phyloP scores from a whole-genome alignment of 306 rosid species.

The Acacia acuminata region DNA sequence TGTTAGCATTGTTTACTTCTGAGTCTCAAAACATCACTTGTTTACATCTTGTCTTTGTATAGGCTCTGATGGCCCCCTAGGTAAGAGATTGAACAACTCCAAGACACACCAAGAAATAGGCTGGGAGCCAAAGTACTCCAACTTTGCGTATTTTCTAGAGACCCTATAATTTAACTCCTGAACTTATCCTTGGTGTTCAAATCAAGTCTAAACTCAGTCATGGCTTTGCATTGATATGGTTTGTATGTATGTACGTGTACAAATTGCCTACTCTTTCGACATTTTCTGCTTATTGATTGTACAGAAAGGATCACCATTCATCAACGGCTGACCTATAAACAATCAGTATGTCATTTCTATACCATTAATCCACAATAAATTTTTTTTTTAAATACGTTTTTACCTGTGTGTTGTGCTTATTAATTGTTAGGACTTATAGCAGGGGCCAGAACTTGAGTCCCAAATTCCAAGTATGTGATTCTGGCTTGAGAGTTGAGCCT shows the following conservation, averaged over 20 bases:
- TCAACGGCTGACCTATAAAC: constrained; percentile 8
- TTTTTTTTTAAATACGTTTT: too few species aligned
- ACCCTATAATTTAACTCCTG: constrained; percentile 37
- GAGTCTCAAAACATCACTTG: neutral
- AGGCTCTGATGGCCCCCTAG: constrained; percentile 83
- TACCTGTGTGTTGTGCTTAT: neutral
- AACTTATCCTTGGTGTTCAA: constrained; percentile 23
- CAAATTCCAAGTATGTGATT: neutral
- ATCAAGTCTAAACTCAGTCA: neutral
- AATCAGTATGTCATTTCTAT: neutral
- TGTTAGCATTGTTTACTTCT: neutral
- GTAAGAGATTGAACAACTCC: constrained; percentile 86
- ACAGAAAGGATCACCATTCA: constrained; percentile 30
- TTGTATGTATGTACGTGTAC: neutral
- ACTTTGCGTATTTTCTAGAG: constrained; percentile 73
- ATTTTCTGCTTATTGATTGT: constrained; percentile 32
- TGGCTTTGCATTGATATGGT: neutral
- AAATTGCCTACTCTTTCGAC: neutral
- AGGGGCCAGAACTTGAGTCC: neutral
- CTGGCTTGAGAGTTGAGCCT: neutral
- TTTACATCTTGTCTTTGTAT: constrained; percentile 25
- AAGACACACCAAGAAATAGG: constrained; percentile 74
- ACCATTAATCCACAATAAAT: neutral
- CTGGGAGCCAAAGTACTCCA: constrained; percentile 94
- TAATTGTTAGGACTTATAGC: neutral